These are phyloP conservation scores for Aspergillus carbonarius DNA, from an alignment of 2,329 filamentous ascomycete genomes.

Conservation along the genomic window DNA sequence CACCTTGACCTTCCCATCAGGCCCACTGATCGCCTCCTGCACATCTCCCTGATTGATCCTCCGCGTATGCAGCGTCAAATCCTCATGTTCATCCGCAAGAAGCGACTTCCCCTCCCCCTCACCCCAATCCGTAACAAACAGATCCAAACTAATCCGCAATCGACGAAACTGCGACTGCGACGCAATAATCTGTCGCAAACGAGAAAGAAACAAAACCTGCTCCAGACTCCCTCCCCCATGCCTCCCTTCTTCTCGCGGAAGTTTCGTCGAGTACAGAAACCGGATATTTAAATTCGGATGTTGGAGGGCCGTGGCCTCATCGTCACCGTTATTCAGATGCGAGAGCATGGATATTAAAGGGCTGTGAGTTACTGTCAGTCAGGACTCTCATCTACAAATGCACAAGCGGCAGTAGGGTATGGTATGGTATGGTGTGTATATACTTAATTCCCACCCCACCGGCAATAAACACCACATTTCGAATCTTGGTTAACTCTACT, in stretches of 20 bases:
- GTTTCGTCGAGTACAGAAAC: conserved; percentile 64
- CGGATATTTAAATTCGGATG: conserved; percentile 47
- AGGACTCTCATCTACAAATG: neutral
- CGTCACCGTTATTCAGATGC: conserved; percentile 50
- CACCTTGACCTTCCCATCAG: conserved; percentile 27
- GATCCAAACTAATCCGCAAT: conserved; percentile 32
- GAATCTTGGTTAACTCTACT: conserved; percentile 46
- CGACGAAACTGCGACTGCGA: conserved; percentile 27
- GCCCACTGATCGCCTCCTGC: conserved; percentile 28
- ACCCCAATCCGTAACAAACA: conserved; percentile 34
- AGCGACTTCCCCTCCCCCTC: conserved; percentile 3
- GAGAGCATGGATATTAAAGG: conserved; percentile 73
- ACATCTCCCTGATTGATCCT: conserved; percentile 42
- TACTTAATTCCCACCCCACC: conserved; percentile 82
- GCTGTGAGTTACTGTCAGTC: conserved; percentile 35
- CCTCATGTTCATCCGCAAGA: conserved; percentile 14
- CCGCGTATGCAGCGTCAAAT: conserved; percentile 28
- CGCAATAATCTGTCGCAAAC: conserved; percentile 42
- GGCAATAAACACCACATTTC: conserved; percentile 70
- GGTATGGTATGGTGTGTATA: conserved; percentile 20
- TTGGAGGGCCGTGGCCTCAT: conserved; percentile 34
- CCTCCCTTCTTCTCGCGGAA: conserved; percentile 20
- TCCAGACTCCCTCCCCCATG: conserved; percentile 16
- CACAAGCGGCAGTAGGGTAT: too few species aligned
- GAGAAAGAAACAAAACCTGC: conserved; percentile 49